A percentile compares a stretch with the other conserved stretches of the same genome.
These are phyloP conservation scores for Stachybotrys echinatus DNA, from an alignment of 2,329 filamentous ascomycete species.

Conservation along the genomic window DNA sequence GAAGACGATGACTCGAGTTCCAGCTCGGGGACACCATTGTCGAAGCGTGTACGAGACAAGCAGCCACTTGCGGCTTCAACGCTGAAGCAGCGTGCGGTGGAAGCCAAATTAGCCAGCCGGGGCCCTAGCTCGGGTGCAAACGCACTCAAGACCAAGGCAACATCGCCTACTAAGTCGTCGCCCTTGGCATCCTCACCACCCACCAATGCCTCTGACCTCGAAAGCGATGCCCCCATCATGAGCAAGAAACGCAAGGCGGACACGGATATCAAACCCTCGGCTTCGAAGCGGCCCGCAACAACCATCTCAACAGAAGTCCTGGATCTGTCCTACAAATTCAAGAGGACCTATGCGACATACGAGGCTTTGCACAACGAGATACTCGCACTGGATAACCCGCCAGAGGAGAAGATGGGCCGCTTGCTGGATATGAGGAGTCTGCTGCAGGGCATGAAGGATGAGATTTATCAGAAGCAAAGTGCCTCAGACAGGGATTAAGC, in stretches of 20 bases:
- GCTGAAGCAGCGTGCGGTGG: conserved; percentile 41
- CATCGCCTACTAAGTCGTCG: conserved; percentile 58
- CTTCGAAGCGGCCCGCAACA: conserved; percentile 22
- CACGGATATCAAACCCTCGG: conserved; percentile 13
- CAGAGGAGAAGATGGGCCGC: conserved; percentile 42
- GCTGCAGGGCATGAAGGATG: conserved; percentile 51
- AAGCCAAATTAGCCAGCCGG: conserved; percentile 43
- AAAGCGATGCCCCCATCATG: conserved; percentile 29
- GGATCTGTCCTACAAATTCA: conserved; percentile 50
- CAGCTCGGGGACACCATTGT: conserved; percentile 53
- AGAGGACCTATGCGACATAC: conserved; percentile 51
- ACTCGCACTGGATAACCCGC: conserved; percentile 41
- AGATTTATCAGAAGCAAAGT: conserved; percentile 46
- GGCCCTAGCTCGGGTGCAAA: conserved; percentile 26
- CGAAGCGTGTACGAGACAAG: conserved; percentile 51
- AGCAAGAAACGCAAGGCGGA: conserved; percentile 40
- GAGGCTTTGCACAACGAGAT: conserved; percentile 52
- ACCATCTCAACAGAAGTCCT: conserved; percentile 37
- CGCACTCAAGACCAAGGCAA: conserved; percentile 45
- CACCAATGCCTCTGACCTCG: conserved; percentile 59
- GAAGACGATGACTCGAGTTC: conserved; percentile 52
- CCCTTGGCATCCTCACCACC: conserved; percentile 61
- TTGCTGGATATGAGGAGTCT: conserved; percentile 50
- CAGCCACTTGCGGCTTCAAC: conserved; percentile 26
- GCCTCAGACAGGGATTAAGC: conserved; percentile 20